These are phyloP conservation scores for Leccinum pallidistipes DNA, from an alignment of 1,284 basidiomycete genomes.

Conservation along the genomic window DNA sequence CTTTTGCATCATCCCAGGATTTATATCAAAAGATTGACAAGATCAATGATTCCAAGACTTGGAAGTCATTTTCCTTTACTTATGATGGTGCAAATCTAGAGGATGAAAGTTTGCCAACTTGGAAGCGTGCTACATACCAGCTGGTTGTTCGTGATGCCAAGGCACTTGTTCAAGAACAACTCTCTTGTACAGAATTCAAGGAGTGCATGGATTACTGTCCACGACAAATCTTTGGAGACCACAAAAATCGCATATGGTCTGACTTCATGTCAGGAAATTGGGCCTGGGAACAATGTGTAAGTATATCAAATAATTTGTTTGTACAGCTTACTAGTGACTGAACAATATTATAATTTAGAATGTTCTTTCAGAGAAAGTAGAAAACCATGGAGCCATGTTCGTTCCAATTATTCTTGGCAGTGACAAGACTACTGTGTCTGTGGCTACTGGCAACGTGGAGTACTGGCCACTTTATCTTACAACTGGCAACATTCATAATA, in stretches of 20 bases:
- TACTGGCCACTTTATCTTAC: neutral
- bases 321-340: too few species aligned
- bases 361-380: neutral
- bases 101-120: neutral
- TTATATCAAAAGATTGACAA: neutral
- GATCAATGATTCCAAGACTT: neutral
- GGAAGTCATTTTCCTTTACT: neutral
- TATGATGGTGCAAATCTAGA: neutral
- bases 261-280: neutral
- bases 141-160: neutral
- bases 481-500: neutral
- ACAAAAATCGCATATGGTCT: neutral
- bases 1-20: neutral
- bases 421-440: conserved; percentile 8
- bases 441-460: conserved; percentile 4
- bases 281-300: neutral
- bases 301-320: neutral
- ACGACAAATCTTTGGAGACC: neutral
- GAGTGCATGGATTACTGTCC: neutral
- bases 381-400: neutral
- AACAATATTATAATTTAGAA: neutral
- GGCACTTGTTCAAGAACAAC: neutral
- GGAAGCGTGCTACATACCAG: neutral
- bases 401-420: conserved; percentile 6
- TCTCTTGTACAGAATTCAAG: neutral